Base-by-base conservation (phyloP, 495 filamentous ascomycete genomes). In the Penicillium desertorum region DNA sequence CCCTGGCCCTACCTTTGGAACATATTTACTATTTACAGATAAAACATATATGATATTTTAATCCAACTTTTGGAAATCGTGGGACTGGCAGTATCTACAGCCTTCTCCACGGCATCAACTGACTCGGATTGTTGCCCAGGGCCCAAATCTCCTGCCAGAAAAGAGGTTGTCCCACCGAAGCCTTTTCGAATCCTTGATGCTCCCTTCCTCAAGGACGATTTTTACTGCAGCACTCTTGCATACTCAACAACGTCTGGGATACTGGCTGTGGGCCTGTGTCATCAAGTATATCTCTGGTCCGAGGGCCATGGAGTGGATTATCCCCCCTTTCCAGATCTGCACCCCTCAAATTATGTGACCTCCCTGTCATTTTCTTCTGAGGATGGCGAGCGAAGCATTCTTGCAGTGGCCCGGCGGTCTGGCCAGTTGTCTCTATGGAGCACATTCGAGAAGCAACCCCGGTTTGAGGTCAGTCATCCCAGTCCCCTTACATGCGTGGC, bases 131-230 rank as follows among this genome's bases (percentile, higher is more conserved):
- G 30, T 9, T 56, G 45, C 44, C 32, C 45, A 76, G 74, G 71
- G 71, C 61, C 63, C 12, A 51, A 23, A 43, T 23, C 43, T 23
- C 41, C 9, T 52, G 22, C 56, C 56, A 55, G 56, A 37, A 48
- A 52, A 59, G 54, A 68, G 39, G 52, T 70, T 25, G 77, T 93
- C 19, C 88, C 91, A 7, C 76, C 77, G 10, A 83, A 86, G 23
- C 89, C 91, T 6, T 96, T 95, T 76, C 87, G 90, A 71, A 91
- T 96, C 4, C 76, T 98, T 14, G 91, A 96, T 75, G 94, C 94
- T 4, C 92, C 93, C 1, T 81, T 83, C 23, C 79, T 98, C 45
- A 82, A 90, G 27, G 94, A 98, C 68, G 95, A 98, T 70, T 98
- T 91, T 63, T 98, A 98, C 67, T 97, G 92, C 72, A 92, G 92